Conservation (phyloP, 2,329 filamentous ascomycete species). For the Amesomyces nigricolor region DNA sequence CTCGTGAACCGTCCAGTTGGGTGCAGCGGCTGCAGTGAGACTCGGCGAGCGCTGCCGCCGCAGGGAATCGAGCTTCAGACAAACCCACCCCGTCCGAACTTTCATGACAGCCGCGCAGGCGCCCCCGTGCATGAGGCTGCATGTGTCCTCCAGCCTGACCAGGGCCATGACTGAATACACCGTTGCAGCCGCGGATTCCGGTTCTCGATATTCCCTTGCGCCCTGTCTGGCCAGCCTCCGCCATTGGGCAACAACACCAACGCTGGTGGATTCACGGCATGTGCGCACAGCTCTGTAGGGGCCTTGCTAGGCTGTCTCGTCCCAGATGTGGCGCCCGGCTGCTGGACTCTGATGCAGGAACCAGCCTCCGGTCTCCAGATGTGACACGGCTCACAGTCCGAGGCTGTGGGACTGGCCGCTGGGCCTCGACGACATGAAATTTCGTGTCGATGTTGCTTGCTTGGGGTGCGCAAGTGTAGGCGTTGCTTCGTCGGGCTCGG, state of each 20-base stretch:
- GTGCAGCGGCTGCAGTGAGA: not conserved
- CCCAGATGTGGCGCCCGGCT: constrained; percentile 5
- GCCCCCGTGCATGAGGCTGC: constrained; percentile 14
- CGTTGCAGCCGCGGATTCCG: constrained; percentile 20
- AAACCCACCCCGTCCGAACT: not conserved
- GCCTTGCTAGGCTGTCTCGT: constrained; percentile 14
- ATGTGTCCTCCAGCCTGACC: constrained; percentile 20
- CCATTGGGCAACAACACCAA: constrained; percentile 10
- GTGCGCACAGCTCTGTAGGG: constrained; percentile 25
- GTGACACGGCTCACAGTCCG: constrained; percentile 16
- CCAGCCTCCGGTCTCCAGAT: not conserved
- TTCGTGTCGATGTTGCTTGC: not conserved
- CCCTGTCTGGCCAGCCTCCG: not conserved
- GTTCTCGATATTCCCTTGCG: constrained; percentile 9
- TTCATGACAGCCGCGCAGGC: constrained; percentile 8
- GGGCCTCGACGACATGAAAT: not conserved
- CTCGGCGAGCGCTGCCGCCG: constrained; percentile 1
- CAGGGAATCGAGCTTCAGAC: not conserved
- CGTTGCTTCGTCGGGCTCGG: constrained; percentile 7
- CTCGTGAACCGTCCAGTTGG: constrained; percentile 2
- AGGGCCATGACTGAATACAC: constrained; percentile 13
- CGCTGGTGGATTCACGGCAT: constrained; percentile 17
- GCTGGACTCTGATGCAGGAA: constrained; percentile 10
- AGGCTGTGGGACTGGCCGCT: constrained; percentile 20
- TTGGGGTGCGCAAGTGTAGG: constrained; percentile 3